Percentiles rank a stretch among this genome's conserved stretches.
Evolutionary conservation across 257 asterid species (phyloP).

Genomic region (Scutellaria baicalensis): DNA sequence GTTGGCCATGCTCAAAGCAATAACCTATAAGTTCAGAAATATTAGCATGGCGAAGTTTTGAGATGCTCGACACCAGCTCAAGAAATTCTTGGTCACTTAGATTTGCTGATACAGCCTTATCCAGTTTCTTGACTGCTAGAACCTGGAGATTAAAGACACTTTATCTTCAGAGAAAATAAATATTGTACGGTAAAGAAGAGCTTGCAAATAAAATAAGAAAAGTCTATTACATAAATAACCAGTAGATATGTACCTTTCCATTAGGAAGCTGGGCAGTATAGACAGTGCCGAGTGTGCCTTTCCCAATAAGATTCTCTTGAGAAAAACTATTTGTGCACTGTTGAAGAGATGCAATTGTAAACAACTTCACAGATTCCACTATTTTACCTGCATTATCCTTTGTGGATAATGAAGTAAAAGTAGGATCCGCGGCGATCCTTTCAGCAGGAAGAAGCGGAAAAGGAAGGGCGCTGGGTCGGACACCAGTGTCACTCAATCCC

Average conservation of each 20-base stretch:
- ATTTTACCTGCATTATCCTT: conserved; percentile 22
- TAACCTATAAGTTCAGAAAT: conserved; percentile 71
- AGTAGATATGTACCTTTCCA: conserved; percentile 50
- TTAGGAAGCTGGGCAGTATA: conserved; percentile 67
- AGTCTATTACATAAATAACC: not conserved
- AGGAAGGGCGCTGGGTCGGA: conserved; percentile 44
- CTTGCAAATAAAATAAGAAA: not conserved
- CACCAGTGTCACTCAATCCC: conserved; percentile 21
- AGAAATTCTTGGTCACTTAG: conserved; percentile 59
- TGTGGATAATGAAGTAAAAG: conserved; percentile 33
- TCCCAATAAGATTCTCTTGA: conserved; percentile 73
- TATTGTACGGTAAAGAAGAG: not conserved
- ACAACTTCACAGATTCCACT: conserved; percentile 35
- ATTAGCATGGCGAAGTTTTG: conserved; percentile 56
- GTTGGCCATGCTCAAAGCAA: conserved; percentile 81
- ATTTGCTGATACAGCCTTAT: conserved; percentile 35
- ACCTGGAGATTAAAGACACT: conserved; percentile 32
- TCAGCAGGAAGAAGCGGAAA: conserved; percentile 57
- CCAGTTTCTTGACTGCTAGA: conserved; percentile 80
- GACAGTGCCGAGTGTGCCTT: conserved; percentile 70
- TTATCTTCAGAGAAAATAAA: not conserved
- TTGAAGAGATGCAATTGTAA: conserved; percentile 74
- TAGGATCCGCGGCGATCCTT: conserved; percentile 53
- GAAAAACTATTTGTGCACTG: conserved; percentile 84
- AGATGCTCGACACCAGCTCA: conserved; percentile 55